A percentile compares a stretch with the other conserved stretches of the same genome.
phyloP scores from a whole-genome alignment of 192 early-diverging fungal genomes.

The Umbelopsis sp. region DNA sequence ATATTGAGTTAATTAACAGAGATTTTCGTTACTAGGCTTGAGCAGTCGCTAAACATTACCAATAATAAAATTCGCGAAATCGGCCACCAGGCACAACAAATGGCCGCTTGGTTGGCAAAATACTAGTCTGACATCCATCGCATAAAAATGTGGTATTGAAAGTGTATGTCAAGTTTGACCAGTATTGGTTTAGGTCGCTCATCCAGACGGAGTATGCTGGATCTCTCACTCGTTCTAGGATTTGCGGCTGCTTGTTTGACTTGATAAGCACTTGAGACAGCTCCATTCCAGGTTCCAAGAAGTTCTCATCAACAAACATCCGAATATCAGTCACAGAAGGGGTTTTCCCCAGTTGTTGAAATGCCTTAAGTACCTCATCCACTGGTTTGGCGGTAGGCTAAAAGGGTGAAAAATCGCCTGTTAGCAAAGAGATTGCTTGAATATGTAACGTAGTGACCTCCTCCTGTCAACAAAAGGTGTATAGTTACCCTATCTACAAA shows the following conservation, averaged over 20 bases:
- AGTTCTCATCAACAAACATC: constrained; percentile 60
- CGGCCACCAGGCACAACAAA: constrained; percentile 77
- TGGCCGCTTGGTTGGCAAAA: constrained; percentile 55
- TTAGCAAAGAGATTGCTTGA: no score
- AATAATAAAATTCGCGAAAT: constrained; percentile 77
- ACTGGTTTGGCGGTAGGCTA: constrained; percentile 64
- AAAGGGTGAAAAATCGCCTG: not conserved
- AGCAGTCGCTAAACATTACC: constrained; percentile 25
- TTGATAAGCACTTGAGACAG: constrained; percentile 40
- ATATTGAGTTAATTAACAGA: no score
- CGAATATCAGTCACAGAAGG: constrained; percentile 38
- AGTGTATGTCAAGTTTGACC: constrained; percentile 60
- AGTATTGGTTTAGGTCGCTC: constrained; percentile 51
- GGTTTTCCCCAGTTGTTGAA: constrained; percentile 40
- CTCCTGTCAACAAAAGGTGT: not conserved
- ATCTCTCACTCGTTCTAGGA: constrained; percentile 51
- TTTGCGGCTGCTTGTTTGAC: constrained; percentile 43
- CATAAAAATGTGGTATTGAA: constrained; percentile 55
- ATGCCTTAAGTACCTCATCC: constrained; percentile 51
- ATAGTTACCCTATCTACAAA: constrained; percentile 63
- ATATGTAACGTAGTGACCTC: no score
- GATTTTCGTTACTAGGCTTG: no score
- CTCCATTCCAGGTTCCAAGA: constrained; percentile 56
- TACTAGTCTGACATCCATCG: constrained; percentile 57
- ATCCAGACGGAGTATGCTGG: constrained; percentile 52